Evolutionary conservation across 164 flowering plant species (phyloP), one percentile per base, ranked within the genome.

Genomic region (Macadamia integrifolia): DNA sequence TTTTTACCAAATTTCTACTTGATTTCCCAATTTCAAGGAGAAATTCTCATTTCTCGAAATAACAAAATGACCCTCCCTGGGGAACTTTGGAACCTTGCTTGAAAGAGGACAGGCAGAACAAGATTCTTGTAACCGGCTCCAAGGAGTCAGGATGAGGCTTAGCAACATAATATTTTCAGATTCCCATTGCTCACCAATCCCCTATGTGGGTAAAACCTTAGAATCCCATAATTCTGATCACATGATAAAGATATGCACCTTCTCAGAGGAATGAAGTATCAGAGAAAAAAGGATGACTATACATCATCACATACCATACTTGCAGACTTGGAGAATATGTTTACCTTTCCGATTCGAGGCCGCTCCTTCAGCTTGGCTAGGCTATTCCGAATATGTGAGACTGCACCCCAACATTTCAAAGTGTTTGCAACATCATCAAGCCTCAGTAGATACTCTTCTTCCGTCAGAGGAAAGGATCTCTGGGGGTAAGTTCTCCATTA

Each of bases 401-500:
- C 96, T 70, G 99, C 97, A 67, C 97, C 98, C 99, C 99, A 94
- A 74, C 97, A 94, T 82, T 81, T 93, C 78, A 93, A 80, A 61
- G 80, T 77, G 79, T 91, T 91, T 66, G 96, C 97, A 52, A 93
- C 93, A 72, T 89, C 95, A 73, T 94, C 99, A 58, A 92, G 96
- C 87, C 98, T 86, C 84, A 91, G 61, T 44, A 94, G 62, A 69
- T 94, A 94, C 77, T 94, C 98, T 79, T 94, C 98, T 74, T 94
- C 98, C 8, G 97, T 90, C 69, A 94, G 71, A 1, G 97, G 99
- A 76, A 94, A 94, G 6, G 99, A 94, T 83, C 84, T 90, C 99
- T 93, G 77, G 46, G 55, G 69, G 60, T 64, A 72, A 59, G 62
- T 28, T 53, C n/a, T 55, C 43, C 43, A 65, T 13, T 65, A 52